A percentile compares a stretch with the other conserved stretches of the same genome.
Evolutionary conservation across 495 filamentous ascomycete genomes (phyloP).

Genomic region (Tuber calosporum): DNA sequence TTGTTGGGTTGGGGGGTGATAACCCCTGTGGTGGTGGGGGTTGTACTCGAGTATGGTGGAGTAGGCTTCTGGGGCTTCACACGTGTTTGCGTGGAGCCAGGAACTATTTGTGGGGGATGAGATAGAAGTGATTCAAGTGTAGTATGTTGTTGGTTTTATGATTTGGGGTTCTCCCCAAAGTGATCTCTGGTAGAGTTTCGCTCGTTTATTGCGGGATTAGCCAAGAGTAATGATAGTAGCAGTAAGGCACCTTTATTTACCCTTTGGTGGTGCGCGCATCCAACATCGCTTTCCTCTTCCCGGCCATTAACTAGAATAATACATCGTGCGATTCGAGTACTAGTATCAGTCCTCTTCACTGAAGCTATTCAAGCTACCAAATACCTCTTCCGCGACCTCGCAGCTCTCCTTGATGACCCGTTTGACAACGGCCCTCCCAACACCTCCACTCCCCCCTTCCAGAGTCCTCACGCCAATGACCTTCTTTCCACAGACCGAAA

Average conservation of each 20-base stretch:
- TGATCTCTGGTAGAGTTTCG: not conserved
- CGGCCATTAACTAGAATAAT: not conserved
- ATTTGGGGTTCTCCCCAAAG: not conserved
- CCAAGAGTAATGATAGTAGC: too few species aligned
- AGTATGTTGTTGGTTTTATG: not conserved
- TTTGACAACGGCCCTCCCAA: slow-evolving; percentile 30
- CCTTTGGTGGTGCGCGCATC: not conserved
- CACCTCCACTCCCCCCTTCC: slow-evolving; percentile 35
- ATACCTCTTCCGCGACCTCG: slow-evolving; percentile 54
- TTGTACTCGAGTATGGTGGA: too few species aligned
- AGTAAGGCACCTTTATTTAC: too few species aligned
- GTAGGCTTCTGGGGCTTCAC: too few species aligned
- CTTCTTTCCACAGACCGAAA: slow-evolving; percentile 52
- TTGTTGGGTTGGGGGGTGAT: too few species aligned
- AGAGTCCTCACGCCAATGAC: slow-evolving; percentile 39
- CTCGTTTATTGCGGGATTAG: not conserved
- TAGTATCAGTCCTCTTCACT: slow-evolving; percentile 43
- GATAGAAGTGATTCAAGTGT: not conserved
- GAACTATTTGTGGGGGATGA: too few species aligned
- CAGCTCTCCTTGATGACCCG: slow-evolving; percentile 36
- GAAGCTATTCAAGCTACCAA: slow-evolving; percentile 62
- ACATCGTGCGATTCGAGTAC: not conserved
- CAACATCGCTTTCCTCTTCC: not conserved
- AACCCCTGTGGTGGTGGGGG: too few species aligned
- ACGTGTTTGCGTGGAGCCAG: too few species aligned